Percentiles rank a stretch among this genome's conserved stretches.
These are phyloP conservation scores for Blastocystis hominis DNA, from an alignment of 352 stramenopile genomes.

Conservation along the genomic window DNA sequence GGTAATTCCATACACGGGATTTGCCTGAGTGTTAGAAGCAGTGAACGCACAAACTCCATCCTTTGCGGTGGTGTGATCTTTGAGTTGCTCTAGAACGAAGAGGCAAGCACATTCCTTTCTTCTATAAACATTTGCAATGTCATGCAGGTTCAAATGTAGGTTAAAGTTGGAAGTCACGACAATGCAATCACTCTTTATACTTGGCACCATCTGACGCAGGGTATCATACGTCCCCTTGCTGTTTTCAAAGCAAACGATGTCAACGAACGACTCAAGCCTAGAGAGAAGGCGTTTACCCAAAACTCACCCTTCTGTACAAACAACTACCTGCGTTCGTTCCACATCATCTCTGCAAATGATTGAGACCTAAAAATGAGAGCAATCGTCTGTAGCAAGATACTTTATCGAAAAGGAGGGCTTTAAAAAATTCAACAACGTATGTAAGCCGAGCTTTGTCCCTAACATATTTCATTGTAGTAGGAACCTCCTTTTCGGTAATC, in stretches of 20 bases:
- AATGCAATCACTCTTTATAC: background rate
- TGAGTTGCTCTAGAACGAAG: background rate
- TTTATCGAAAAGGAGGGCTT: background rate
- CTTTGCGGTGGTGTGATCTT: constrained; percentile 14
- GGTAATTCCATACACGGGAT: constrained; percentile 33
- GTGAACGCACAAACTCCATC: background rate
- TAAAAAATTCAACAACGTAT: constrained; percentile 31
- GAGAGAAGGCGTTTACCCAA: background rate
- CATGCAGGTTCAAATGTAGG: background rate
- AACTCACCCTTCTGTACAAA: background rate
- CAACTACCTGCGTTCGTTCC: background rate
- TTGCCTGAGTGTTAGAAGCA: background rate
- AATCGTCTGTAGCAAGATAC: background rate
- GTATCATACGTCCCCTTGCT: background rate
- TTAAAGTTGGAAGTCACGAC: background rate
- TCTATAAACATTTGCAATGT: background rate
- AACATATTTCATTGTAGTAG: background rate
- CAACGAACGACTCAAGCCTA: constrained; percentile 17
- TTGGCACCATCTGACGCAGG: background rate
- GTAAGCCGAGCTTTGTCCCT: background rate
- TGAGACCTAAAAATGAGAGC: background rate
- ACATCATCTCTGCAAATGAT: constrained; percentile 15
- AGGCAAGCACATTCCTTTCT: background rate
- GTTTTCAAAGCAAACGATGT: background rate
- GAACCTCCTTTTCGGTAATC: background rate